These are phyloP conservation scores for Erodium moschatum DNA, from an alignment of 441 rosid genomes.

Conservation along the genomic window DNA sequence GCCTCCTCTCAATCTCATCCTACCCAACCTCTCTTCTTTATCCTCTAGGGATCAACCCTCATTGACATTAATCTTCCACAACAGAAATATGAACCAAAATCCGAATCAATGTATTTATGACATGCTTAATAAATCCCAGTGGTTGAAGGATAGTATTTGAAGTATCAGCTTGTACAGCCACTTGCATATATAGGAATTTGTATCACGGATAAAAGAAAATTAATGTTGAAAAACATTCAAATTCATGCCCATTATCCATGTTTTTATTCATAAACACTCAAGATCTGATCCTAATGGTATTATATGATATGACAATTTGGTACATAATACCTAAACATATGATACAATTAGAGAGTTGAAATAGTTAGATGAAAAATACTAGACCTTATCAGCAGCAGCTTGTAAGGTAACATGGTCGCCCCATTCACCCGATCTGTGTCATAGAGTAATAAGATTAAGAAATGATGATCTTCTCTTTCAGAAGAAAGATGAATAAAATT, in stretches of 20 bases:
- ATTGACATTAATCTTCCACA: background rate
- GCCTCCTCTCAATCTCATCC: background rate
- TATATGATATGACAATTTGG: too few species aligned
- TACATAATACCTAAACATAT: conserved; percentile 4
- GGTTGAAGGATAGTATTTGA: background rate
- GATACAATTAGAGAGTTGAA: background rate
- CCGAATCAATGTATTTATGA: background rate
- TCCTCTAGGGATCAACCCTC: background rate
- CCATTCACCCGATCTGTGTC: conserved; percentile 81
- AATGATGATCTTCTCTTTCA: conserved; percentile 1
- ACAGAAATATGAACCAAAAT: background rate
- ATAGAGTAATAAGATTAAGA: conserved; percentile 20
- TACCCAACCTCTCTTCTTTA: background rate
- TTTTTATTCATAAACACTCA: too few species aligned
- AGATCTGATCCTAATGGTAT: too few species aligned
- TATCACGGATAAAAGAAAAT: too few species aligned
- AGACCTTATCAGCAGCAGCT: conserved; percentile 93
- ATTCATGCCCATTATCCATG: too few species aligned
- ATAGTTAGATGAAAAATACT: conserved; percentile 19
- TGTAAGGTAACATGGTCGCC: conserved; percentile 91
- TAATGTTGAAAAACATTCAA: too few species aligned
- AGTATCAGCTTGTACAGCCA: background rate
- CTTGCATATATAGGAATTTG: background rate
- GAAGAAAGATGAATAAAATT: conserved; percentile 6
- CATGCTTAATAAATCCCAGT: background rate